A percentile compares a stretch with the other conserved stretches of the same genome.
Evolutionary conservation across 805 yeast species (phyloP).

Genomic region (Metschnikowia lachancei): DNA sequence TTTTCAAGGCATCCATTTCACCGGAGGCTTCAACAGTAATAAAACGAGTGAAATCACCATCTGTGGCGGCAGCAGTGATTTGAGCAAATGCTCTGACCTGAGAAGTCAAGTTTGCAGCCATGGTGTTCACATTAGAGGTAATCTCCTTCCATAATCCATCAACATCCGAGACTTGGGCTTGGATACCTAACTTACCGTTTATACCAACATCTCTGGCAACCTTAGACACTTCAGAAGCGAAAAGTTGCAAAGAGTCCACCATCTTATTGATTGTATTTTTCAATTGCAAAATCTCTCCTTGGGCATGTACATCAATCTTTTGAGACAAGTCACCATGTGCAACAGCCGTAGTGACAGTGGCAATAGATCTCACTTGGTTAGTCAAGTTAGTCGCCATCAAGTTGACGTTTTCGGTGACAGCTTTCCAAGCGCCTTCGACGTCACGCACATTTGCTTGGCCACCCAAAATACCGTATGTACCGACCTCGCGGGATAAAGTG

Average conservation of each 20-base stretch:
- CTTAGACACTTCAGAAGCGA: conserved; percentile 83
- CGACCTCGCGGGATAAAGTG: conserved; percentile 46
- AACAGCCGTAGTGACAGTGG: conserved; percentile 87
- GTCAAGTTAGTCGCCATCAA: conserved; percentile 49
- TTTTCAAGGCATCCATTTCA: conserved; percentile 75
- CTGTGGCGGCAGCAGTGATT: conserved; percentile 91
- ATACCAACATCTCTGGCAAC: conserved; percentile 93
- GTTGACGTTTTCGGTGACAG: conserved; percentile 47
- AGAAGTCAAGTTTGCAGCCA: conserved; percentile 91
- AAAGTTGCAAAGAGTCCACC: conserved; percentile 87
- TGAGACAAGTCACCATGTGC: conserved; percentile 86
- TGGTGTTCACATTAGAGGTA: conserved; percentile 85
- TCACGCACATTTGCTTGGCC: conserved; percentile 53
- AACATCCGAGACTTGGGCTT: conserved; percentile 86
- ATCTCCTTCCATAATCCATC: conserved; percentile 92
- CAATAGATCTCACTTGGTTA: conserved; percentile 84
- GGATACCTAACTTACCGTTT: conserved; percentile 89
- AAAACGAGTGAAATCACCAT: conserved; percentile 86
- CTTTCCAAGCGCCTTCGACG: conserved; percentile 52
- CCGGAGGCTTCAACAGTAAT: conserved; percentile 91
- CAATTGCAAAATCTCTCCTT: conserved; percentile 83
- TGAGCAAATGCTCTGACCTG: conserved; percentile 93
- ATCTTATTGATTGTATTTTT: conserved; percentile 85
- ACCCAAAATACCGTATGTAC: conserved; percentile 47
- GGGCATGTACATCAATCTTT: conserved; percentile 85